These are phyloP conservation scores for Entelexis paramagnoliae DNA, from an alignment of 1,139 yeast species.

Conservation along the genomic window DNA sequence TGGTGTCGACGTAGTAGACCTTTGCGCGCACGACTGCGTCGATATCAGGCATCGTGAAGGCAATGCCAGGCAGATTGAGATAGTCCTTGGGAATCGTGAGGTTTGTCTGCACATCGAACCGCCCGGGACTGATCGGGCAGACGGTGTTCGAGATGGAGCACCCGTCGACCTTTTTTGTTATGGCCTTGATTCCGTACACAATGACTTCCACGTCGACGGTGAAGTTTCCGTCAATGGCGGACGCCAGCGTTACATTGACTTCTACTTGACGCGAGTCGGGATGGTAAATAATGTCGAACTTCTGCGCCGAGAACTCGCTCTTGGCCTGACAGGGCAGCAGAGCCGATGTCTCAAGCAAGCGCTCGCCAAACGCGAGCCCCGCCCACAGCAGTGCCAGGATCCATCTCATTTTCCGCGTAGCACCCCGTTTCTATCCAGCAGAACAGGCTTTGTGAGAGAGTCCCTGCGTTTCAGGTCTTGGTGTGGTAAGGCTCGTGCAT, in stretches of 20 bases:
- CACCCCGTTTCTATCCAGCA: not conserved
- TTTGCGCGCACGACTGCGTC: slow-evolving; percentile 82
- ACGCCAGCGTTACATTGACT: slow-evolving; percentile 66
- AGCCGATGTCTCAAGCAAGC: slow-evolving; percentile 45
- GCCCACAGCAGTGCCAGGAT: slow-evolving; percentile 4
- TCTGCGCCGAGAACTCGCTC: slow-evolving; percentile 81
- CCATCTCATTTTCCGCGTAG: not conserved
- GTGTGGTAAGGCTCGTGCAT: not conserved
- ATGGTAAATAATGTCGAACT: slow-evolving; percentile 62
- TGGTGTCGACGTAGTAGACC: slow-evolving; percentile 38
- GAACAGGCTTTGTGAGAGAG: not conserved
- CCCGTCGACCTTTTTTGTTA: slow-evolving; percentile 47
- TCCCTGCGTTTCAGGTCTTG: not conserved
- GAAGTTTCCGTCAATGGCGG: slow-evolving; percentile 67
- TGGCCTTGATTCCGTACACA: slow-evolving; percentile 72
- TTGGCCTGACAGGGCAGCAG: slow-evolving; percentile 85
- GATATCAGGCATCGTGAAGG: slow-evolving; percentile 83
- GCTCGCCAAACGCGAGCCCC: slow-evolving; percentile 1
- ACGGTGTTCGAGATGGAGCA: slow-evolving; percentile 46
- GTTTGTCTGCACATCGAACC: slow-evolving; percentile 60
- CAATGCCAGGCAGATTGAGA: slow-evolving; percentile 61
- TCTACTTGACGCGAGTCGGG: slow-evolving; percentile 54
- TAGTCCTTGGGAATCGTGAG: slow-evolving; percentile 29
- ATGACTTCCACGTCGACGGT: slow-evolving; percentile 56
- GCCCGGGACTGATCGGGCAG: slow-evolving; percentile 84